Conservation (phyloP, 768 basidiomycete species). For the Leccinum longicurvipes region DNA sequence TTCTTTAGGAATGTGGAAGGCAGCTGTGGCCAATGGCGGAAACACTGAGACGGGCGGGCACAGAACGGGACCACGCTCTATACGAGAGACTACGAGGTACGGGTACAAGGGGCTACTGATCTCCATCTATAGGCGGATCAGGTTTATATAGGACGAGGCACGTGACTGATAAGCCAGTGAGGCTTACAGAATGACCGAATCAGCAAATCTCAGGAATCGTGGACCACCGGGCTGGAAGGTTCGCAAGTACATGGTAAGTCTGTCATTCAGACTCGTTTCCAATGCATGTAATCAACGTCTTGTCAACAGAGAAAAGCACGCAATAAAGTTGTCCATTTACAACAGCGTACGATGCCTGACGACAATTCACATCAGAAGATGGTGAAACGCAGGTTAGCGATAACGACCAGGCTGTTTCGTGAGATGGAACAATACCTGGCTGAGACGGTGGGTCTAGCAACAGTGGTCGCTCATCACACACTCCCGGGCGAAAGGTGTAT, state of each 20-base stretch:
- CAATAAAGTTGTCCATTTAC: not conserved
- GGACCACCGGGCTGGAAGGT: not conserved
- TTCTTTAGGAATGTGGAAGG: no score
- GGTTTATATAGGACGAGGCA: no score
- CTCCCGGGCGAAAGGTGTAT: not conserved
- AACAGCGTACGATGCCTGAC: not conserved
- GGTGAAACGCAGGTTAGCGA: not conserved
- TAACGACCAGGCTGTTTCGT: not conserved
- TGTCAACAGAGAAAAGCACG: not conserved
- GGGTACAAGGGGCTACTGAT: no score
- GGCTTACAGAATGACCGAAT: not conserved
- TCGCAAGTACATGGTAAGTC: not conserved
- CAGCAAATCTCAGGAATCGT: not conserved
- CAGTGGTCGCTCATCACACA: not conserved
- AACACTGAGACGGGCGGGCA: no score
- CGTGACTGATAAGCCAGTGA: no score
- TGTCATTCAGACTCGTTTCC: not conserved
- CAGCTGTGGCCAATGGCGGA: no score
- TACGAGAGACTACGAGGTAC: no score
- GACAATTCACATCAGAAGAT: not conserved
- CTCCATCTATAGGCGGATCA: no score
- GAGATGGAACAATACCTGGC: not conserved
- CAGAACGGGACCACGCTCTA: no score
- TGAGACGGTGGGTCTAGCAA: not conserved
- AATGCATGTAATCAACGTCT: no score